Base-by-base conservation (phyloP, 2,329 filamentous ascomycete species). In the Penicillium sp. region DNA sequence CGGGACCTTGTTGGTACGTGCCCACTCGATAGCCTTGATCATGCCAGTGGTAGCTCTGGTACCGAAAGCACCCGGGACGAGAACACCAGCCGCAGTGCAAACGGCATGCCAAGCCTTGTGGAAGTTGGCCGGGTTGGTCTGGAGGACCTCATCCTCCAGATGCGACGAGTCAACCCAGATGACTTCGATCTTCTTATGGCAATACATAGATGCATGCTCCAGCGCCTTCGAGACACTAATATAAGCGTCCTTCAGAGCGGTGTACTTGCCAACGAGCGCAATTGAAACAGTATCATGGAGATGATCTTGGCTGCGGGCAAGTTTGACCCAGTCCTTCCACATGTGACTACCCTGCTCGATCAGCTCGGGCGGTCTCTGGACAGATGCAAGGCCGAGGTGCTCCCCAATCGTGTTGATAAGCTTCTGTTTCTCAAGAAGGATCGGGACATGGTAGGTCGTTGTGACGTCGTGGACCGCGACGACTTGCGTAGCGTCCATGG, bases 261-360 rank as follows among this genome's bases (percentile, higher is more conserved):
- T 85, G 69, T 98, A 98, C 73, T 97, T 97, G 60, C 93, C 93
- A 9, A 97, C 91, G 10, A 98, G 77, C 7, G 83, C 89, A 66
- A 98, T 95, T 35, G 80, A 80, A 50, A 97, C 85, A 0, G 80
- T 78, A 38, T 89, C 84, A 49, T 81, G 78, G 44, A 85, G 76
- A 52, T 82, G 81, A 47, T 86, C 79, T 63, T 88, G 81, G 15
- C 81, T 79, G 6, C 80, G 78, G 4, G 89, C 87, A 6, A 88
- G 79, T 28, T 75, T 74, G 64, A 84, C 84, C 92, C 92, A 97
- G 58, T 85, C 77, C 5, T 81, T 70, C 89, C 90, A 95, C 44
- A 86, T 85, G n/a, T 73, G 68, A 38, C 77, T 69, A 23, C 91
- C 92, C 59, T 84, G 81, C 15, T 78, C 68, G 1, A 83, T 66